Base-by-base conservation (phyloP, 148 eudicot genomes). In the Pouteria glomerata region DNA sequence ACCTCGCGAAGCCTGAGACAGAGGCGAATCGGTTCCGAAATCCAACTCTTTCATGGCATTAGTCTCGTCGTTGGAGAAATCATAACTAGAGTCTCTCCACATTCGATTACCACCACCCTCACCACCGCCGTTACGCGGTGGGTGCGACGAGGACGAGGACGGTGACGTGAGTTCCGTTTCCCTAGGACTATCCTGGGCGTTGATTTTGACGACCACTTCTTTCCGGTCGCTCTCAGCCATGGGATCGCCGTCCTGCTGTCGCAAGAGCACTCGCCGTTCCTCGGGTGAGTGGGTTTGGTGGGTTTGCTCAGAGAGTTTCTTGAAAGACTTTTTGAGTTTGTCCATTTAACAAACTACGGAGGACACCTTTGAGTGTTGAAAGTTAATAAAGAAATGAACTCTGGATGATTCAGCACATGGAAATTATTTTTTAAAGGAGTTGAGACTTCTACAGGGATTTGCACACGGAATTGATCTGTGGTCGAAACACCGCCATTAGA, bases 251-350 rank as follows among this genome's bases (percentile, higher is more conserved):
- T 79, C 73, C 10, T 78, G 81, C 0, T 79, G 79, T 10, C 72
- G 80, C 24, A 84, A 64, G 19, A 74, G 81, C 1, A 82, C n/a
- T 8, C n/a, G 78, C 4, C 77, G 78, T 48, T 89, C 90, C 74
- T 83, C 87, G 15, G 73, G 77, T 42, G 52, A 29, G 13, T 19
- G 67, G n/a, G 8, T 51, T 3, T 65, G 41, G 51, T 35, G 58
- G 39, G 23, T 6, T 48, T 50, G 57, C 2, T 67, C 71, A 4
- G 44, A 10, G 26, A 16, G 4, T 30, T 76, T 65, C 66, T 77
- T 70, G 67, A 70, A 57, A 24, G 82, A 70, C 21, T 70, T 79
- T 41, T 35, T 74, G 23, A 74, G 72, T 57, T 71, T 70, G 35
- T 79, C 75, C 82, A 79, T 78, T 33, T 3, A 60, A 53, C n/a